A percentile compares a stretch with the other conserved stretches of the same genome.
These are phyloP conservation scores for Backusella luteola DNA, from an alignment of 192 early-diverging fungal species.

Conservation along the genomic window DNA sequence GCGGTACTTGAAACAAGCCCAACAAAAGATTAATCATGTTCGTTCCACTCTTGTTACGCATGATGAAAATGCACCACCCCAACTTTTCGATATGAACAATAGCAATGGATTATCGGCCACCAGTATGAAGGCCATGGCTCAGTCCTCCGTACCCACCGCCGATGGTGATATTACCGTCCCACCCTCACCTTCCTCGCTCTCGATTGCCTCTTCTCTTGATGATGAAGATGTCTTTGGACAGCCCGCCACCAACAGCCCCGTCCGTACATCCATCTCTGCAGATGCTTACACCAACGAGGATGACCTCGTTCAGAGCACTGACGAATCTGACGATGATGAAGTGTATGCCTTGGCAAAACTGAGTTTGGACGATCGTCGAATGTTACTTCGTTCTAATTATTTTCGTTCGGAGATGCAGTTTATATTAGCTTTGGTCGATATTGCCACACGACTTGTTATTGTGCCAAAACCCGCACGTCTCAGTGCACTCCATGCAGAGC, in stretches of 20 bases:
- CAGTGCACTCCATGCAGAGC: conserved; percentile 84
- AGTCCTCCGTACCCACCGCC: conserved; percentile 23
- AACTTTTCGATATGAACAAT: conserved; percentile 8
- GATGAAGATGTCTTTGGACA: neutral
- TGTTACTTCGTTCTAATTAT: conserved; percentile 60
- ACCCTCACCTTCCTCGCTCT: neutral
- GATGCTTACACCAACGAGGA: neutral
- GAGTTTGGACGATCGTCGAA: conserved; percentile 19
- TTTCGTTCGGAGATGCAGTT: conserved; percentile 92
- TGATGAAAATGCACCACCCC: conserved; percentile 10
- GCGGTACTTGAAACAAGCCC: conserved; percentile 36
- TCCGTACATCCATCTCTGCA: neutral
- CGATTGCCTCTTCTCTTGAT: neutral
- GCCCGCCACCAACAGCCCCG: neutral
- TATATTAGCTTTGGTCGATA: conserved; percentile 83
- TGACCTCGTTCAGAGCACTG: neutral
- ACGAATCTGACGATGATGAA: conserved; percentile 27
- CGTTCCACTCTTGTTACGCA: conserved; percentile 5
- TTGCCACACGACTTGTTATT: conserved; percentile 80
- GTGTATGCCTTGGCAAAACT: conserved; percentile 19
- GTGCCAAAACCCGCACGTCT: conserved; percentile 83
- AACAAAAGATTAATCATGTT: conserved; percentile 29
- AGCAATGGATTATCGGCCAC: conserved; percentile 8
- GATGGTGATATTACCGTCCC: conserved; percentile 1
- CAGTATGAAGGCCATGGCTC: conserved; percentile 24